Evolutionary conservation across 306 rosid genomes (phyloP), one percentile per base, ranked within the genome.

Genomic region (Dryas drummondii): DNA sequence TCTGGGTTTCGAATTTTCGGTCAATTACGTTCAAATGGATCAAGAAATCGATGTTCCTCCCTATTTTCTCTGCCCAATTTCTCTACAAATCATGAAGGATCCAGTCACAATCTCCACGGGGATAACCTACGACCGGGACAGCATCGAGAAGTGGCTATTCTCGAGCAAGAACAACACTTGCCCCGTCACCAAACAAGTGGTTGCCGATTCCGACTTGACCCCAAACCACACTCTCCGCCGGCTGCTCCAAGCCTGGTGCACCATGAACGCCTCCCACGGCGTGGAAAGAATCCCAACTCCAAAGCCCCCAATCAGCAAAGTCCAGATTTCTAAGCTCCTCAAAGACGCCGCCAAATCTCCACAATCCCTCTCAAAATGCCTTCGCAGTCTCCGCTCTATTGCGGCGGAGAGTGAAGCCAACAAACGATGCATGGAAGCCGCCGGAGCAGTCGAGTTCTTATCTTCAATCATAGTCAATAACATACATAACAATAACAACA

Each of bases 141-240:
- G 86, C 82, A 94, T 94, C 40, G 97, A 94, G 79, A 89, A 87
- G 70, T 94, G 98, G 98, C 74, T 94, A 8, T 88, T 83, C 70
- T 79, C 87, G 0, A 19, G 40, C 46, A 82, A 83, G 5, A 86
- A 86, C 78, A 53, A 61, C 14, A 80, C 89, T 6, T 94, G 98
- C 58, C 98, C 98, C 0, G 90, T 87, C 13, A 84, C 97, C 19
- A 94, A 90, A 42, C 96, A 84, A 72, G 40, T 47, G 1, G 83
- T 93, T 19, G 60, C 83, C 32, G 75, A 59, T 16, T 66, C 80
- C 5, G 89, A 86, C 27, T 83, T 91, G 2, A 91, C 93, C 4
- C 98, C 98, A 4, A 94, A 94, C 72, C 97, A 90, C 80, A 94
- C 96, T 44, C 91, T 94, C 57, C 90, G 98, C 52, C 87, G 98